Conservation (phyloP, 2,329 filamentous ascomycete genomes). For the Cladosporium sp. region DNA sequence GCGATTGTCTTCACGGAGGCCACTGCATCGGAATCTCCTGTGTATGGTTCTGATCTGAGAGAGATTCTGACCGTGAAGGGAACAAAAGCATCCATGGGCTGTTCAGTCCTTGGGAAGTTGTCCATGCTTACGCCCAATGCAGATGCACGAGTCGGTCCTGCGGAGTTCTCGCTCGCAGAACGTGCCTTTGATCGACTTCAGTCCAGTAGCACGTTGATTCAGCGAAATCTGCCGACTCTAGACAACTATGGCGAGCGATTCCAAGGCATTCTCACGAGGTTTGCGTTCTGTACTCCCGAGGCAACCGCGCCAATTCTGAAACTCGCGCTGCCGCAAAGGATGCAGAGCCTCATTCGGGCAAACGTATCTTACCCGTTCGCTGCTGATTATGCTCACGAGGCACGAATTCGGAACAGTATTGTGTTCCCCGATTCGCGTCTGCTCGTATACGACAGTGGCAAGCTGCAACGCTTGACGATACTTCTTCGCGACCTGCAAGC, state of each 20-base stretch:
- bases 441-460: slow-evolving; percentile 97
- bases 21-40: slow-evolving; percentile 17
- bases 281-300: slow-evolving; percentile 86
- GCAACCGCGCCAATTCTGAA: slow-evolving; percentile 61
- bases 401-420: slow-evolving; percentile 86
- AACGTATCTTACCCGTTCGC: slow-evolving; percentile 35
- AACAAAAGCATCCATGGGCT: slow-evolving; percentile 4
- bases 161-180: slow-evolving; percentile 14
- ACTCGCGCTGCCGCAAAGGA: slow-evolving; percentile 19
- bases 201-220: slow-evolving; percentile 19
- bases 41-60: slow-evolving; percentile 29
- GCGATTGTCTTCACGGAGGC: slow-evolving; percentile 25
- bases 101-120: slow-evolving; percentile 10
- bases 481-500: slow-evolving; percentile 82
- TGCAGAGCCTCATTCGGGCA: slow-evolving; percentile 24
- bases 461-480: slow-evolving; percentile 83
- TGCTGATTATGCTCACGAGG: slow-evolving; percentile 86
- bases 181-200: slow-evolving; percentile 25
- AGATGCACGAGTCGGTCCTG: slow-evolving; percentile 1
- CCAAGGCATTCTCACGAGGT: slow-evolving; percentile 75
- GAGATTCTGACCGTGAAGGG: slow-evolving; percentile 24
- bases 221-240: slow-evolving; percentile 53
- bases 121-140: slow-evolving; percentile 8
- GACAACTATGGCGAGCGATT: slow-evolving; percentile 68
- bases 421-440: slow-evolving; percentile 95